Percentiles rank a stretch among this genome's conserved stretches.
These are phyloP conservation scores for Abrus precatorius DNA, from an alignment of 306 rosid genomes.

Conservation along the genomic window DNA sequence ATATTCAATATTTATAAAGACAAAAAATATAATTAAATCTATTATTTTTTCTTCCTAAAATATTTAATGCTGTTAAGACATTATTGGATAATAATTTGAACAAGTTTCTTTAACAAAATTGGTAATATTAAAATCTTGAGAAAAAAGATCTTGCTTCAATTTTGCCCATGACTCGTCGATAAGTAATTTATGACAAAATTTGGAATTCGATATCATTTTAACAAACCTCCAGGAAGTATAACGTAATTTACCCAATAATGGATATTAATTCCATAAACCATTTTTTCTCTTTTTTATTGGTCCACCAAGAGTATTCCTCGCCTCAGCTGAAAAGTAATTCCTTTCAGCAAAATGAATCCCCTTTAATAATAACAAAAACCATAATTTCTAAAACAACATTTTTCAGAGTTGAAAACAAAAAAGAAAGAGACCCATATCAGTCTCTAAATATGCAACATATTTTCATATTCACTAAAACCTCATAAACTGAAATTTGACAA, in stretches of 20 bases:
- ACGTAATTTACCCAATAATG: not conserved
- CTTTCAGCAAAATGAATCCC: not conserved
- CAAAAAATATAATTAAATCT: no score
- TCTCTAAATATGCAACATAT: not conserved
- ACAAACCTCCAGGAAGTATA: not conserved
- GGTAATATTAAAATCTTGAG: no score
- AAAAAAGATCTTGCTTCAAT: no score
- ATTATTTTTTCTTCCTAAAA: no score
- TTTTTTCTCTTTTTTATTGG: not conserved
- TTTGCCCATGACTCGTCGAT: not conserved
- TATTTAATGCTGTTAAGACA: no score
- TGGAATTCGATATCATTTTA: not conserved
- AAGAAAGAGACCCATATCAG: not conserved
- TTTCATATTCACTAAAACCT: constrained; percentile 32
- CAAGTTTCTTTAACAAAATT: no score
- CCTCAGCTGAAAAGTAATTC: not conserved
- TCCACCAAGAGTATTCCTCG: not conserved
- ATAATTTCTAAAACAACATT: constrained; percentile 11
- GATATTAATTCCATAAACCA: not conserved
- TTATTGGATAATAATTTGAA: no score
- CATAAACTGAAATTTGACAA: not conserved
- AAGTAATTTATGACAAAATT: not conserved
- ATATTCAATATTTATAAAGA: no score
- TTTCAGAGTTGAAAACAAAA: not conserved
- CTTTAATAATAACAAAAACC: not conserved